Base-by-base conservation (phyloP, 208 protist species). In the Acanthamoeba healyi region DNA sequence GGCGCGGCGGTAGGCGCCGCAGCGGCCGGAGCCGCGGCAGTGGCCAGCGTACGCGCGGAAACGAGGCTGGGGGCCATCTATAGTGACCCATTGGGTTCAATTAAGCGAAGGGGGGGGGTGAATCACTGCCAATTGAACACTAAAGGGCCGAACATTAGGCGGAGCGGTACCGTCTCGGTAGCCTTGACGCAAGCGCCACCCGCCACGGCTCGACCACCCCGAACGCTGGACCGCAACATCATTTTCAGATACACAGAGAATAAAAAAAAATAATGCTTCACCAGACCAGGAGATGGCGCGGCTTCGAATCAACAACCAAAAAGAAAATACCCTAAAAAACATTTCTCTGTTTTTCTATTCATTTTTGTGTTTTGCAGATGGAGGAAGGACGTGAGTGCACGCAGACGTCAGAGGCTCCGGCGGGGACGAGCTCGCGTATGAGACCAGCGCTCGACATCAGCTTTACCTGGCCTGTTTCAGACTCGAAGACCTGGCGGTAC, bases 141-240 rank as follows among this genome's bases (percentile, higher is more conserved):
- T n/a, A 77, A 29, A 46, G 22, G 26, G 36, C 36, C 32, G 29
- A 77, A 22, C 10, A 77, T 26, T 77, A n/a, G n/a, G n/a, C n/a
- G n/a, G n/a, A n/a, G n/a, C n/a, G n/a, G n/a, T 77, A 77, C 67
- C 77, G 29, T 22, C 77, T 86, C 77, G 42, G 42, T 58, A n/a
- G 77, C 77, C 77, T 46, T 79, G 1, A 34, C 70, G 38, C 77
- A 58, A 14, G 42, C 44, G 14, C 77, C 77, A 61, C 54, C 2
- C n/a, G n/a, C 36, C 32, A 44, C 67, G 10, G 29, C 77, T 49
- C 77, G 54, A n/a, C 77, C 44, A 36, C 77, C 77, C 77, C 77
- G 19, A 86, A 86, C 34, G 42, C 42, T 58, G 26, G 77, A 86
- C 29, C 77, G 77, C 77, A 86, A 58, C 77, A 86, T 61, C 77